These are phyloP conservation scores for Sclerotinia borealis DNA, from an alignment of 2,329 filamentous ascomycete species.

Conservation along the genomic window DNA sequence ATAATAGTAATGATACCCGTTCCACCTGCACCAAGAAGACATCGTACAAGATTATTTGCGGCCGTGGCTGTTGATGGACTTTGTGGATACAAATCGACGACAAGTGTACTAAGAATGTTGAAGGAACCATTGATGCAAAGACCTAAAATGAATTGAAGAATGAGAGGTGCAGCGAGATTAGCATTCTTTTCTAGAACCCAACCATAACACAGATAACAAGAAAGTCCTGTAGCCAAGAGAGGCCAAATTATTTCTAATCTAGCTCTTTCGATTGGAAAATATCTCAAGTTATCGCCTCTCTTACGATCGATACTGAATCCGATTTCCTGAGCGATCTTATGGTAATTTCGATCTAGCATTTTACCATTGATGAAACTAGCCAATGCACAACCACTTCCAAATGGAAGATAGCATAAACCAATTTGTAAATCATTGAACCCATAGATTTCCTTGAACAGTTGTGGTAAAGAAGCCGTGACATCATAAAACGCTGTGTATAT, in stretches of 20 bases:
- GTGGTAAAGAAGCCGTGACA: slow-evolving; percentile 45
- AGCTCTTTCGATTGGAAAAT: slow-evolving; percentile 35
- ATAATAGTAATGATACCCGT: slow-evolving; percentile 55
- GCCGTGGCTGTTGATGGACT: slow-evolving; percentile 57
- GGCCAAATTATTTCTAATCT: slow-evolving; percentile 50
- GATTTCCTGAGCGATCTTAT: slow-evolving; percentile 55
- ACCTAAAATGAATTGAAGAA: slow-evolving; percentile 52
- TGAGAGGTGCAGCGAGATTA: slow-evolving; percentile 48
- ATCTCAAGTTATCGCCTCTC: slow-evolving; percentile 36
- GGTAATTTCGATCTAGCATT: slow-evolving; percentile 61
- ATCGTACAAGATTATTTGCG: slow-evolving; percentile 59
- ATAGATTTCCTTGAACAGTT: slow-evolving; percentile 36
- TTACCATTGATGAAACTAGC: slow-evolving; percentile 51
- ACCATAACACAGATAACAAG: slow-evolving; percentile 48
- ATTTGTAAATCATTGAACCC: slow-evolving; percentile 32
- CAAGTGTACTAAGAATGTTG: slow-evolving; percentile 55
- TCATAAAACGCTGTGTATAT: slow-evolving; percentile 53
- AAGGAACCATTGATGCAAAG: slow-evolving; percentile 56
- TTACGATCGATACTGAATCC: slow-evolving; percentile 56
- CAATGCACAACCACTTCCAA: slow-evolving; percentile 44
- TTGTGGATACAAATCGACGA: slow-evolving; percentile 57
- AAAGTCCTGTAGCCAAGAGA: slow-evolving; percentile 48
- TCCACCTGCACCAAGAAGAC: slow-evolving; percentile 51
- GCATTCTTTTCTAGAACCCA: slow-evolving; percentile 49
- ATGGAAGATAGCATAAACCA: slow-evolving; percentile 35